phyloP scores from a whole-genome alignment of 805 yeast species.

The Candida montana region DNA sequence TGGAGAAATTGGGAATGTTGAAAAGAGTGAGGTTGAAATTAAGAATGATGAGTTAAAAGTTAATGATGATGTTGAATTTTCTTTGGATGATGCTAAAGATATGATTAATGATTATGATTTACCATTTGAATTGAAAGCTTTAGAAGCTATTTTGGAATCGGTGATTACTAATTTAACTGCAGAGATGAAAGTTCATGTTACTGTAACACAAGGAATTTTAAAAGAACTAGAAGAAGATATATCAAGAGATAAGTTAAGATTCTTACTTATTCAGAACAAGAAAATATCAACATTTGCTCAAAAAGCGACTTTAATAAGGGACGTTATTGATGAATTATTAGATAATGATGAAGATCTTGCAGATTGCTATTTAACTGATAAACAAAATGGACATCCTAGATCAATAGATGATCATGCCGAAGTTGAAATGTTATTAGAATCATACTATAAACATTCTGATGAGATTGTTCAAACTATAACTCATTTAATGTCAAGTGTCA shows the following conservation, averaged over 20 bases:
- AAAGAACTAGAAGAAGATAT: conserved; percentile 77
- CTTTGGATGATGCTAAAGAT: background rate
- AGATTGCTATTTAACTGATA: conserved; percentile 72
- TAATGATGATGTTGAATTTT: background rate
- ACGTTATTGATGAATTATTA: conserved; percentile 76
- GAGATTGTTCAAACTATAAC: conserved; percentile 91
- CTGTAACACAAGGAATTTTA: conserved; percentile 68
- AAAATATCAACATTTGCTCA: conserved; percentile 79
- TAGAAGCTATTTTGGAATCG: conserved; percentile 80
- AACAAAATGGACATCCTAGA: conserved; percentile 39
- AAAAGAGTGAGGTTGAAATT: background rate
- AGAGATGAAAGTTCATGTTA: conserved; percentile 81
- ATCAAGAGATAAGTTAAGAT: conserved; percentile 72
- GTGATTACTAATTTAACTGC: conserved; percentile 74
- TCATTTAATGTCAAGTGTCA: conserved; percentile 71
- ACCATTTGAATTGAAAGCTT: conserved; percentile 87
- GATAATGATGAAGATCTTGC: conserved; percentile 87
- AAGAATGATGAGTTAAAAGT: background rate
- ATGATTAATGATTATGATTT: conserved; percentile 30
- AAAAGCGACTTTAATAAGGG: conserved; percentile 76
- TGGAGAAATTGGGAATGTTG: background rate
- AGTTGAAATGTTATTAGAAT: conserved; percentile 83
- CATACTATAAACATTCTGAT: conserved; percentile 86
- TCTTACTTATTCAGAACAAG: conserved; percentile 77
- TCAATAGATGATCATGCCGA: conserved; percentile 70